A percentile compares a stretch with the other conserved stretches of the same genome.
These are phyloP conservation scores for Craterostigma plantagineum DNA, from an alignment of 257 asterid genomes.

Conservation along the genomic window DNA sequence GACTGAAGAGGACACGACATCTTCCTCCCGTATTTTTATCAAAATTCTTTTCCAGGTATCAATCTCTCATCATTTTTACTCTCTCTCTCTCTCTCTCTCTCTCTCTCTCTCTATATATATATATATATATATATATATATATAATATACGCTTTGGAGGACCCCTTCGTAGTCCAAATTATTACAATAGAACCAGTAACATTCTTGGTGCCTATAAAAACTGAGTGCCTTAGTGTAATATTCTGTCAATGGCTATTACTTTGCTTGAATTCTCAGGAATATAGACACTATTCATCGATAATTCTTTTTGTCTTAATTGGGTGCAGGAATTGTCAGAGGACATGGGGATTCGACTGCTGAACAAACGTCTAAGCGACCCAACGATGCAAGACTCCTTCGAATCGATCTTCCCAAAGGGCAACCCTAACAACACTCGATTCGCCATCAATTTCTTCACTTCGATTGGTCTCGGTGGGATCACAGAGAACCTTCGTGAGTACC, in stretches of 20 bases:
- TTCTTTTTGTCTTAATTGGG: conserved; percentile 6
- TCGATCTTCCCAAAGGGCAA: conserved; percentile 72
- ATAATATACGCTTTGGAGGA: no score
- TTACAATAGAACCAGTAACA: no score
- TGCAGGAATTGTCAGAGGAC: conserved; percentile 78
- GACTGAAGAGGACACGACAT: conserved; percentile 92
- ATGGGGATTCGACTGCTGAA: conserved; percentile 66
- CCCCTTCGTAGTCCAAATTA: no score
- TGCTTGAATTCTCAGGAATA: no score
- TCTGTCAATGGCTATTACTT: no score
- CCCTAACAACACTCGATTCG: conserved; percentile 65
- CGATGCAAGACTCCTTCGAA: conserved; percentile 66
- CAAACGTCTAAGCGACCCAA: conserved; percentile 69
- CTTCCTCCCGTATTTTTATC: conserved; percentile 89
- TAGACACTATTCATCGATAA: not conserved
- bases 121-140: no score
- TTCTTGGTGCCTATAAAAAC: no score
- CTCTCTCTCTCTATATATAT: no score
- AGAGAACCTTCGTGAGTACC: conserved; percentile 59
- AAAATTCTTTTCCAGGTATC: conserved; percentile 91
- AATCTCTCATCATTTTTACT: not conserved
- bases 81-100: not conserved
- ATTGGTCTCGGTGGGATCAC: conserved; percentile 88
- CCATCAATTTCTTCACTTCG: conserved; percentile 82
- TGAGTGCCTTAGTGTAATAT: no score